Evolutionary conservation across 768 basidiomycete genomes (phyloP), one percentile per base, ranked within the genome.

Genomic region (Lentinula lateritia): DNA sequence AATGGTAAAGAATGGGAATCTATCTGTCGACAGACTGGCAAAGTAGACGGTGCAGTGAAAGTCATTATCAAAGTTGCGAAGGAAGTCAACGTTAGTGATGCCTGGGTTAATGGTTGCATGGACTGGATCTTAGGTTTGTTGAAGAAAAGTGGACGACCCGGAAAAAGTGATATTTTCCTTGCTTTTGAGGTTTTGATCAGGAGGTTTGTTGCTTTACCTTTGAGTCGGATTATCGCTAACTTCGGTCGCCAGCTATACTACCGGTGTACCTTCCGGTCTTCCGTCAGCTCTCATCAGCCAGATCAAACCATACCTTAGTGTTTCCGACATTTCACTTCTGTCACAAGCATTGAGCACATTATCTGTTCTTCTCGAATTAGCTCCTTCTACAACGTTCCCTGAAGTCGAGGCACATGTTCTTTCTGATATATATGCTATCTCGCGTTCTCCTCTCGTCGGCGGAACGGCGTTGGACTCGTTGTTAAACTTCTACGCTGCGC

Each of bases 31-130:
- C 77, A 79, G 1, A 83, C 83, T 0, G 90, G 89, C 0, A 85
- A 89, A 67, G 85, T 87, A 1, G 86, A 89, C 9, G 84, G 86
- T 36, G 87, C 89, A 18, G 89, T 98, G 54, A 86, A 79, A 64
- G 92, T 93, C 38, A 88, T 97, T 54, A 89, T 83, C 5, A 87
- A 86, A 61, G 91, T 96, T n/a, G 92, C 92, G 18, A 84, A 72
- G 58, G 87, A 89, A 60, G 89, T 89, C 39, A 78, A 82, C 18
- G 78, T 91, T 52, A 79, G 82, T 20, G 88, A 90, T 68, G 76
- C 80, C 12, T 98, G 95, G 95, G 85, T 94, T 12, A 86, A 89
- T 59, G 85, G 85, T 5, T 89, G 87, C 64, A 76, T 95, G 16
- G 83, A 90, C 35, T 93, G 92, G 85, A 76, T 90, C 18, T 81